phyloP scores from a whole-genome alignment of 78 protist genomes.

The Dictyostelium brefeldianum region DNA sequence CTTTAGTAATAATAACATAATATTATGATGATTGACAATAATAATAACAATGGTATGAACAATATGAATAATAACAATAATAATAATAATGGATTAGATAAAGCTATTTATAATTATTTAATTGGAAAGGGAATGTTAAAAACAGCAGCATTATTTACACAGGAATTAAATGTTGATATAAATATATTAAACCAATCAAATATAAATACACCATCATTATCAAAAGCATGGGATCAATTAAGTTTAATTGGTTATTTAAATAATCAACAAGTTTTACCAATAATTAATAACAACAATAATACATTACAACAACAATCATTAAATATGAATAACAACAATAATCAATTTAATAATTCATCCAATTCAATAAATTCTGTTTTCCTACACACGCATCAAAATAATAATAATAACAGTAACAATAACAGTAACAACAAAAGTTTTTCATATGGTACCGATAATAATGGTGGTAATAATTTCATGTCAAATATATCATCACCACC shows the following conservation, averaged over 20 bases:
- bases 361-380: too few relatives aligned
- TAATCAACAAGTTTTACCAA: not conserved
- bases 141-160: slow-evolving; percentile 6
- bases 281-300: not conserved
- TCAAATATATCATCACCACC: too few relatives aligned
- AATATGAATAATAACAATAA: slow-evolving; percentile 22
- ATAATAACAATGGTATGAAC: not conserved
- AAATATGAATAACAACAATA: too few relatives aligned
- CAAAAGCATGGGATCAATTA: slow-evolving; percentile 58
- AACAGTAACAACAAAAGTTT: not conserved
- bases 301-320: too few relatives aligned
- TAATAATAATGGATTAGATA: not conserved
- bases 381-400: not conserved
- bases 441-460: too few relatives aligned
- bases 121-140: slow-evolving; percentile 33
- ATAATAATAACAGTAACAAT: not conserved
- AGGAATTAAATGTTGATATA: slow-evolving; percentile 28
- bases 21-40: slow-evolving; percentile 1
- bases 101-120: slow-evolving; percentile 52
- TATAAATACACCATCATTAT: not conserved
- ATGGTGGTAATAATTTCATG: too few relatives aligned
- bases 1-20: not conserved
- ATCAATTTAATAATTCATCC: too few relatives aligned
- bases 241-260: not conserved
- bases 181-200: not conserved